Evolutionary conservation across 306 rosid genomes (phyloP).

Genomic region (Elaeagnus macrophylla): DNA sequence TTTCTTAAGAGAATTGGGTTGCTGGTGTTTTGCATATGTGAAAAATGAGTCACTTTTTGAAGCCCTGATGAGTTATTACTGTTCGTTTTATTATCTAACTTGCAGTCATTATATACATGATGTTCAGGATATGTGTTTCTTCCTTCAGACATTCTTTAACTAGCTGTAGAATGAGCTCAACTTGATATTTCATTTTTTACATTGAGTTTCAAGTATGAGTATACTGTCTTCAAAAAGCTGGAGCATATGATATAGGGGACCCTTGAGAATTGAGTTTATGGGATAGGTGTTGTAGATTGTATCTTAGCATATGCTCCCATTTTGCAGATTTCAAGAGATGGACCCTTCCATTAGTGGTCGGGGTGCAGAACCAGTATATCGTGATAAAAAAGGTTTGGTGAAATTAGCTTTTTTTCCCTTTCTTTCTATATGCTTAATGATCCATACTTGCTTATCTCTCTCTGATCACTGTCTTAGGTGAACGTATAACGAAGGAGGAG

Average conservation of each 20-base stretch:
- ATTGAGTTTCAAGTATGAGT: too few relatives aligned
- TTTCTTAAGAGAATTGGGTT: too few relatives aligned
- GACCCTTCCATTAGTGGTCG: conserved; percentile 63
- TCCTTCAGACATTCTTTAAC: too few relatives aligned
- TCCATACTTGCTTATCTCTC: conserved; percentile 11
- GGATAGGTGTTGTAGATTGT: not conserved
- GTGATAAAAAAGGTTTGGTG: conserved; percentile 73
- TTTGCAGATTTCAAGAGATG: conserved; percentile 66
- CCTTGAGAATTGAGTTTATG: not conserved
- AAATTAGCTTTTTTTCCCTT: conserved; percentile 14
- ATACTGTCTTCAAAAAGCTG: not conserved
- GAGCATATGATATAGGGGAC: not conserved
- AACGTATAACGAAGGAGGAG: conserved; percentile 62
- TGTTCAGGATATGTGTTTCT: too few relatives aligned
- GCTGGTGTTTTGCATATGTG: too few relatives aligned
- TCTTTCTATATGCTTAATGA: conserved; percentile 11
- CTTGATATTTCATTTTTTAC: too few relatives aligned
- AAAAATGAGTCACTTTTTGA: too few relatives aligned
- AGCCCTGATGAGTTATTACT: too few relatives aligned
- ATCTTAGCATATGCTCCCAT: conserved; percentile 1
- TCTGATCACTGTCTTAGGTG: conserved; percentile 36
- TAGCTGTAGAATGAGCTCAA: too few relatives aligned
- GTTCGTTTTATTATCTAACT: too few relatives aligned
- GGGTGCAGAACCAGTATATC: conserved; percentile 62
- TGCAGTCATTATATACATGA: too few relatives aligned